Evolutionary conservation across 2,329 filamentous ascomycete genomes (phyloP).

Genomic region (Aureobasidium sp.): DNA sequence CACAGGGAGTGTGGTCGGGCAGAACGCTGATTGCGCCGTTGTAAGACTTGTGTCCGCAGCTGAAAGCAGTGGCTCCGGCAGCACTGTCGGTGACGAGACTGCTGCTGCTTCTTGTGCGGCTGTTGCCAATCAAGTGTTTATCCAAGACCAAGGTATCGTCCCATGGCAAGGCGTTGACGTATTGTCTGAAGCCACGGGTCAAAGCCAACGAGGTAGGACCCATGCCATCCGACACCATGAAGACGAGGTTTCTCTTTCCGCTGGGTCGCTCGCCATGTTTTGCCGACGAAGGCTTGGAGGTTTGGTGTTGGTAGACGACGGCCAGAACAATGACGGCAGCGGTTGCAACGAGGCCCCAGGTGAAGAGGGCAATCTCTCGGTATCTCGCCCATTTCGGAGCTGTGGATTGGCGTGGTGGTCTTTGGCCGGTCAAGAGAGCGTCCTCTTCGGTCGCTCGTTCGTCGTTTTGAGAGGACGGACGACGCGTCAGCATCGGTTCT

Average conservation of each 20-base stretch:
- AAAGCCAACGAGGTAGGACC: conserved; percentile 83
- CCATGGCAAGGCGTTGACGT: conserved; percentile 62
- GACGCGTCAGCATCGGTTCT: conserved; percentile 48
- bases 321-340: conserved; percentile 71
- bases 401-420: conserved; percentile 24
- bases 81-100: conserved; percentile 91
- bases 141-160: conserved; percentile 75
- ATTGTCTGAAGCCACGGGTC: conserved; percentile 80
- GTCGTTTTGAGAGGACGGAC: conserved; percentile 51
- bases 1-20: conserved; percentile 78
- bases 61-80: conserved; percentile 94
- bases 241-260: conserved; percentile 86
- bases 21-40: conserved; percentile 91
- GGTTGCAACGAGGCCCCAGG: conserved; percentile 78
- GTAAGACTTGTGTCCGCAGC: conserved; percentile 88
- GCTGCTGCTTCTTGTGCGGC: conserved; percentile 74
- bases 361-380: conserved; percentile 70
- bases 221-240: conserved; percentile 99
- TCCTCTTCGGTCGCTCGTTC: conserved; percentile 52
- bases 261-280: conserved; percentile 25
- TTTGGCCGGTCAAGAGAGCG: conserved; percentile 53
- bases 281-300: conserved; percentile 22
- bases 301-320: conserved; percentile 67
- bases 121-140: conserved; percentile 82
- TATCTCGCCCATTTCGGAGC: conserved; percentile 49